These are phyloP conservation scores for Calonectria honghensis DNA, from an alignment of 2,329 filamentous ascomycete genomes.

Conservation along the genomic window DNA sequence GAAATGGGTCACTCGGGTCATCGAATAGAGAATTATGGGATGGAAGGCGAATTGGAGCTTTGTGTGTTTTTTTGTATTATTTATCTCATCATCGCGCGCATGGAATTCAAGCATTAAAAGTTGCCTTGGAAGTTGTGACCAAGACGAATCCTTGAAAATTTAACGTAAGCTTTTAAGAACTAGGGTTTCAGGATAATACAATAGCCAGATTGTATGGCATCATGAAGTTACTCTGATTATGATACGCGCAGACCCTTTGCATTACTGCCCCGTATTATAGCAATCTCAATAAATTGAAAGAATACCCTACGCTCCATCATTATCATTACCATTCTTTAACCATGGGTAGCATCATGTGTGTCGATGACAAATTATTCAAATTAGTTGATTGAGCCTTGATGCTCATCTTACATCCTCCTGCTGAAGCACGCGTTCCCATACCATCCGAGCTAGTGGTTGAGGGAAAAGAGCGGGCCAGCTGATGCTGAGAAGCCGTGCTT, in stretches of 20 bases:
- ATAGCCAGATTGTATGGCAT: neutral
- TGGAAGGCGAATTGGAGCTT: neutral
- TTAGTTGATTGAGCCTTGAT: neutral
- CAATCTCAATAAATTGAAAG: neutral
- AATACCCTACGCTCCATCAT: neutral
- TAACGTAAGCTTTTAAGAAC: neutral
- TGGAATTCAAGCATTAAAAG: neutral
- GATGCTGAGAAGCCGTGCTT: neutral
- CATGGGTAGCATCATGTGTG: neutral
- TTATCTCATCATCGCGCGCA: neutral
- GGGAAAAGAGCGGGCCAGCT: neutral
- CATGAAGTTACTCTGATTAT: neutral
- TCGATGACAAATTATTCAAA: neutral
- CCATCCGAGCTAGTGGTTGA: neutral
- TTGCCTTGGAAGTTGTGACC: neutral
- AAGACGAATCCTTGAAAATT: neutral
- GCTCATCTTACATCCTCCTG: neutral
- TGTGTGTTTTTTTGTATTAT: neutral
- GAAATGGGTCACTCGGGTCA: neutral
- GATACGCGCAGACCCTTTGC: neutral
- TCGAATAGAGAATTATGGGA: neutral
- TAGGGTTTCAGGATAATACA: neutral
- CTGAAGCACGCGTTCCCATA: neutral
- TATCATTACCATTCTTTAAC: neutral
- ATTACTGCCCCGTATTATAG: neutral